These are phyloP conservation scores for Angomonas ambiguus DNA, from an alignment of 208 protist genomes.

Conservation along the genomic window DNA sequence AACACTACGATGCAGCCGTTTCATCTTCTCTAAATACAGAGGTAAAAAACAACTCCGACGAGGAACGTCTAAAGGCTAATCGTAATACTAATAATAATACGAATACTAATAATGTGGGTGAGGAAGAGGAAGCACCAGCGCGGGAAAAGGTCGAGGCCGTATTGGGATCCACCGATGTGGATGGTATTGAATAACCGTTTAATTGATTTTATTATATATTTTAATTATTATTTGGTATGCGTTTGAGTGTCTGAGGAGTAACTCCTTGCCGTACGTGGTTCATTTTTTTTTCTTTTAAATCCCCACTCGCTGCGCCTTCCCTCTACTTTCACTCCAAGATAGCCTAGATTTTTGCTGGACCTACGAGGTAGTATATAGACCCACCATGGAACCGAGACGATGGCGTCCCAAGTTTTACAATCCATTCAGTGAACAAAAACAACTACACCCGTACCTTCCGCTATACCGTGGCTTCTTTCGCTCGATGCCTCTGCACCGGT, in stretches of 20 bases:
- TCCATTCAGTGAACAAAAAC: slow-evolving; percentile 68
- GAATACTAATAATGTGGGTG: neutral
- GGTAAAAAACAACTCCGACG: neutral
- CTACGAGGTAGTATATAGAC: too few species aligned
- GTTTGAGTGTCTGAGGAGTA: too few species aligned
- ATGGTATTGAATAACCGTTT: slow-evolving; percentile 40
- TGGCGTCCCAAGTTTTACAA: slow-evolving; percentile 83
- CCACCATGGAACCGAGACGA: slow-evolving; percentile 66
- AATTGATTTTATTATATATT: neutral
- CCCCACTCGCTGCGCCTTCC: neutral
- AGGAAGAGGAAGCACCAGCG: neutral
- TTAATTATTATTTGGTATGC: neutral
- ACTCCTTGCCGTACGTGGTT: neutral
- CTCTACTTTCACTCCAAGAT: neutral
- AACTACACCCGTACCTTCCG: slow-evolving; percentile 34
- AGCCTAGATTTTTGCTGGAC: too few species aligned
- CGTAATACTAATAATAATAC: neutral
- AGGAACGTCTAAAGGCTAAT: neutral
- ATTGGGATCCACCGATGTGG: slow-evolving; percentile 61
- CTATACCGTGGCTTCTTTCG: slow-evolving; percentile 84
- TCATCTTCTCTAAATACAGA: too few species aligned
- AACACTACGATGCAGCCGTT: neutral
- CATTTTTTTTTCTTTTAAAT: slow-evolving; percentile 7
- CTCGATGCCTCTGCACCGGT: slow-evolving; percentile 75
- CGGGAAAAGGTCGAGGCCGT: slow-evolving; percentile 13